These are phyloP conservation scores for Tremella yokohamensis DNA, from an alignment of 768 basidiomycete species.

Conservation along the genomic window DNA sequence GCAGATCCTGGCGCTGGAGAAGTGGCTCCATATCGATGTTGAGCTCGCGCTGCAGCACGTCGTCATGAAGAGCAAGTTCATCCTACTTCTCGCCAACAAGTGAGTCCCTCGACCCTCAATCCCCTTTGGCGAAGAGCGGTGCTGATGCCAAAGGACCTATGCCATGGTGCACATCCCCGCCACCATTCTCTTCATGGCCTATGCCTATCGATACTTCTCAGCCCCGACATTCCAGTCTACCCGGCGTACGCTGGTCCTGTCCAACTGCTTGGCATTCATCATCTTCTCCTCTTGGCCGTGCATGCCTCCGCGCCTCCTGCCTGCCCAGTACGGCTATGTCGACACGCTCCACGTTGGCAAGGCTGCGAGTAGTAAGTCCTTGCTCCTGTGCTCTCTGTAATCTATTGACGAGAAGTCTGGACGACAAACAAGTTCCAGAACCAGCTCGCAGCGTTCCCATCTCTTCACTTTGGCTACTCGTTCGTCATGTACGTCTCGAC, in stretches of 20 bases:
- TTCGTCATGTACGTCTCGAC: conserved; percentile 28
- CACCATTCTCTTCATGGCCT: conserved; percentile 42
- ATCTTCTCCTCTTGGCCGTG: conserved; percentile 44
- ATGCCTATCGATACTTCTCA: conserved; percentile 32
- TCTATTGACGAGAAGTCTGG: conserved; percentile 19
- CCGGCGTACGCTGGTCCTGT: conserved; percentile 37
- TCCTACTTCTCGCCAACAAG: conserved; percentile 39
- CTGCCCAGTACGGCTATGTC: conserved; percentile 36
- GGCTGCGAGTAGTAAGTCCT: conserved; percentile 31
- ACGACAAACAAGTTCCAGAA: conserved; percentile 48
- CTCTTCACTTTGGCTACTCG: conserved; percentile 29
- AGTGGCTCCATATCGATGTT: conserved; percentile 30
- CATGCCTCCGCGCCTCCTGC: conserved; percentile 41
- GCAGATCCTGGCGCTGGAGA: conserved; percentile 29
- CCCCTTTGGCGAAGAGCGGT: neutral
- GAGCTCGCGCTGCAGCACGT: conserved; percentile 32
- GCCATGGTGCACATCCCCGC: conserved; percentile 46
- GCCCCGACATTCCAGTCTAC: conserved; percentile 34
- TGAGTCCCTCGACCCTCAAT: conserved; percentile 11
- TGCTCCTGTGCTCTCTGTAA: neutral
- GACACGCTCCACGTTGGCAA: conserved; percentile 40
- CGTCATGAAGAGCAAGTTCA: conserved; percentile 24
- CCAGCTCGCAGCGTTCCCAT: conserved; percentile 44
- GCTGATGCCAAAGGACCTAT: conserved; percentile 28
- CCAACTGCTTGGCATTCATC: conserved; percentile 40